Base-by-base conservation (phyloP, 768 basidiomycete genomes). In the Leccinum obscurum region DNA sequence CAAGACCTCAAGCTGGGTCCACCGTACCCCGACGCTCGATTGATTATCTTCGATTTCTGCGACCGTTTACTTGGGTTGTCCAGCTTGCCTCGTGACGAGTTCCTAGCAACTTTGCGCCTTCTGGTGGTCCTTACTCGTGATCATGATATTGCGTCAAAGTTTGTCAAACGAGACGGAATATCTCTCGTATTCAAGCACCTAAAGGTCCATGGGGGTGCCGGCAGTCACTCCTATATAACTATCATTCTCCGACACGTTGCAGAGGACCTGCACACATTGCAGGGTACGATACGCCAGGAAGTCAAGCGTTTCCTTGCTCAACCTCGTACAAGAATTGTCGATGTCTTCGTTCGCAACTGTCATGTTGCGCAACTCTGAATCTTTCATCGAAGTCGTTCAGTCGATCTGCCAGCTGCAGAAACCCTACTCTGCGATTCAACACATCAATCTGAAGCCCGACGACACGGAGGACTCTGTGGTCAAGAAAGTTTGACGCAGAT, bases 181-280 rank as follows among this genome's bases (percentile, higher is more conserved):
- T 60, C 73, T 0, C 71, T 80, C 20, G 77, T 97, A 20, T 87
- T 96, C 76, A 79, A 81, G 56, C 84, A 87, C 32, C 78, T 95
- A 64, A 84, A 84, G 64, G 75, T 78, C 17, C 76, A 80, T 5
- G 77, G 85, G 0, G 81, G 87, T 15, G 73, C 79, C 30, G 87
- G 89, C 20, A 89, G 87, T 63, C 92, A 93, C 51, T 86, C 90
- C 0, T 93, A 94, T 72, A 83, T 94, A 56, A 86, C 88, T 46
- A 90, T 89, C 67, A 90, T 98, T 62, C 78, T 98, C n/a, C 89
- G 97, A 7, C 97, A 99, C 70, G 76, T 93, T 55, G 85, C 95
- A 53, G 97, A 99, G 75, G 92, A 95, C 63, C 67, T 80, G 2
- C 69, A 76, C 3, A 82, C 81, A 8, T 71, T 98, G 48, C 82